These are phyloP conservation scores for Punica granatum DNA, from an alignment of 345 rosid species.

Conservation along the genomic window DNA sequence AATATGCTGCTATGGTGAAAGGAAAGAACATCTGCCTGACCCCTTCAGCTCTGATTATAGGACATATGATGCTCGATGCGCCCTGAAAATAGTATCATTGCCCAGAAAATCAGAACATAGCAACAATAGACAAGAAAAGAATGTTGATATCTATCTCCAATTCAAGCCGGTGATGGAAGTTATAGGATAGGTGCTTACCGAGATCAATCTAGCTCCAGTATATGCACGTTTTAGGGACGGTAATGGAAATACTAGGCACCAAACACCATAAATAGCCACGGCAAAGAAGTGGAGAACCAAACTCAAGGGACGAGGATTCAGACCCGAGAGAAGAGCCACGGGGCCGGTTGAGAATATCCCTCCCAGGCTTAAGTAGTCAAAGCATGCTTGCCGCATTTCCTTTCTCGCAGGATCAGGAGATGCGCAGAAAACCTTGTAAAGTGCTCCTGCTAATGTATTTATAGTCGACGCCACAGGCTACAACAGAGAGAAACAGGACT, in stretches of 20 bases:
- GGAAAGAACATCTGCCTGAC: constrained; percentile 19
- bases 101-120: background rate
- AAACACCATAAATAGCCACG: constrained; percentile 17
- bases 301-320: constrained; percentile 16
- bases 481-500: background rate
- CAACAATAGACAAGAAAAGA: background rate
- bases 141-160: background rate
- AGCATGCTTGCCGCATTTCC: constrained; percentile 22
- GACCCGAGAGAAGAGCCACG: constrained; percentile 12
- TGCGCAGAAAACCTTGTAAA: constrained; percentile 18
- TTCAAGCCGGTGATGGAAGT: background rate
- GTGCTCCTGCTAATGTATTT: constrained; percentile 18
- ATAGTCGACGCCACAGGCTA: constrained; percentile 18
- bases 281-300: constrained; percentile 19
- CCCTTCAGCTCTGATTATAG: constrained; percentile 17
- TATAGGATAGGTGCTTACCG: constrained; percentile 10
- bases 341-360: constrained; percentile 16
- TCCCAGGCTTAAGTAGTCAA: constrained; percentile 17
- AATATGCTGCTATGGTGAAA: constrained; percentile 8
- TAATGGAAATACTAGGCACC: constrained; percentile 15
- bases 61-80: constrained; percentile 18
- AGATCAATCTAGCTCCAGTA: constrained; percentile 14
- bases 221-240: constrained; percentile 12
- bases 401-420: constrained; percentile 13
- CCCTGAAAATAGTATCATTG: constrained; percentile 3